Percentiles rank a stretch among this genome's conserved stretches.
Conservation (phyloP, 768 basidiomycete species). For the Candolleomyces efflorescens region DNA sequence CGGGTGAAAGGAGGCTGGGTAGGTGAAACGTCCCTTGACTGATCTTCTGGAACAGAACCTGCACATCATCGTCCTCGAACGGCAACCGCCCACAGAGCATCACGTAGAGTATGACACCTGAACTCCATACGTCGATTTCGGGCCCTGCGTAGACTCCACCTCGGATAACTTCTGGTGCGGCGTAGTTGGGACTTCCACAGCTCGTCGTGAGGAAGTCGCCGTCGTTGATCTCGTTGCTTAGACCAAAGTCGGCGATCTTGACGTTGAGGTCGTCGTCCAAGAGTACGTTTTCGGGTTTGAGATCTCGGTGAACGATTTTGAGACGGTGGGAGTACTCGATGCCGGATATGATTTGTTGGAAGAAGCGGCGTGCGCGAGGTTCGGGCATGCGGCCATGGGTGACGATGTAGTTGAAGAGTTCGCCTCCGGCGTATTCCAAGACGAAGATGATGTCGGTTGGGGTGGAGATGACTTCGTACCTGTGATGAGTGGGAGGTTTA, state of each 20-base stretch:
- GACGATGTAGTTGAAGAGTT: conserved; percentile 98
- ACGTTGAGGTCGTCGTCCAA: conserved; percentile 83
- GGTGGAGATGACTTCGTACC: conserved; percentile 89
- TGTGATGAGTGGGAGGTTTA: conserved; percentile 22
- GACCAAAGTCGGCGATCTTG: conserved; percentile 99
- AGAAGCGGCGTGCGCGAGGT: conserved; percentile 84
- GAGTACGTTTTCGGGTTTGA: conserved; percentile 96
- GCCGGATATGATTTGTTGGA: conserved; percentile 97
- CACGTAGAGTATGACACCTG: conserved; percentile 98
- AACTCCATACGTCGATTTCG: conserved; percentile 98
- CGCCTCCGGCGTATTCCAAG: conserved; percentile 93
- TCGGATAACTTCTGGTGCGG: conserved; percentile 95
- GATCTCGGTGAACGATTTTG: conserved; percentile 96
- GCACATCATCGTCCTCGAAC: conserved; percentile 97
- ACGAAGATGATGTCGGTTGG: conserved; percentile 97
- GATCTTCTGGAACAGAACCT: conserved; percentile 90
- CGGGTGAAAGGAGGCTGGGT: conserved; percentile 73
- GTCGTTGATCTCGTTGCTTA: conserved; percentile 94
- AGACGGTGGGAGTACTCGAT: conserved; percentile 96
- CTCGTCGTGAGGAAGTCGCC: conserved; percentile 97
- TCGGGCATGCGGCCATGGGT: conserved; percentile 90
- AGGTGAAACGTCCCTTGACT: conserved; percentile 85
- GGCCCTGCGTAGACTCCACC: conserved; percentile 96
- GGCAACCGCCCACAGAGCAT: conserved; percentile 95
- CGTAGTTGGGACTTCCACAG: conserved; percentile 98